These are phyloP conservation scores for Xylariales sp. DNA, from an alignment of 2,329 filamentous ascomycete genomes.

Conservation along the genomic window DNA sequence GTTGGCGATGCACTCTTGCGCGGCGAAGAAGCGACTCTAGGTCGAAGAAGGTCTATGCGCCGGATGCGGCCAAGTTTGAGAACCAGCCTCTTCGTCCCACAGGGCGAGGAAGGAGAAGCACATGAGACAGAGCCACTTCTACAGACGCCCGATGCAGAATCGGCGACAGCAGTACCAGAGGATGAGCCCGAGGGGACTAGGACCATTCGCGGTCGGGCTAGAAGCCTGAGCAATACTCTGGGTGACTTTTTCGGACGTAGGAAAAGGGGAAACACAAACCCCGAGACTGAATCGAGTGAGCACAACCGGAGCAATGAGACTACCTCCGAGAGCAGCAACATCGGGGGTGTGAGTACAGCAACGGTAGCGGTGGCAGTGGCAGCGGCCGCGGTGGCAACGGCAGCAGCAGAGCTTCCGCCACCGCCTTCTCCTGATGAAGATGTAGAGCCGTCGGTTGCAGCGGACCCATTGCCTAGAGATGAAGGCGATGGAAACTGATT, in stretches of 20 bases:
- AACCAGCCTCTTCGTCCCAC: constrained; percentile 50
- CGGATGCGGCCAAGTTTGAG: constrained; percentile 46
- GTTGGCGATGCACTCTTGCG: constrained; percentile 52
- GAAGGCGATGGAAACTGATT: too few species aligned
- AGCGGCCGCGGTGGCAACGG: too few species aligned
- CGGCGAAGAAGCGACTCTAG: constrained; percentile 33
- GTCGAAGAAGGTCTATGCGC: constrained; percentile 39
- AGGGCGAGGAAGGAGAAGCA: constrained; percentile 31
- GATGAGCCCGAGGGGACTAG: constrained; percentile 10
- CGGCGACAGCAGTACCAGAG: constrained; percentile 15
- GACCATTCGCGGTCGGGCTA: constrained; percentile 26
- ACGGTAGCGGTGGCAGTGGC: too few species aligned
- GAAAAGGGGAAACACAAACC: constrained; percentile 20
- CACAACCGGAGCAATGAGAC: too few species aligned
- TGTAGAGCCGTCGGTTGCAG: too few species aligned
- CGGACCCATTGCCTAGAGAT: too few species aligned
- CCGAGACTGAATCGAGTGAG: constrained; percentile 14
- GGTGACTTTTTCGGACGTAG: constrained; percentile 29
- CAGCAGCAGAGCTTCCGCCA: too few species aligned
- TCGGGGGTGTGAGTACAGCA: too few species aligned
- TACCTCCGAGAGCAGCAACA: too few species aligned
- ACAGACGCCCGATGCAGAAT: constrained; percentile 11
- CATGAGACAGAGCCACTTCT: constrained; percentile 17
- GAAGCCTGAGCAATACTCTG: constrained; percentile 34
- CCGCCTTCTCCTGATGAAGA: too few species aligned